Percentiles rank a stretch among this genome's conserved stretches.
These are phyloP conservation scores for Bondarzewia mesenterica DNA, from an alignment of 1,284 basidiomycete genomes.

Conservation along the genomic window DNA sequence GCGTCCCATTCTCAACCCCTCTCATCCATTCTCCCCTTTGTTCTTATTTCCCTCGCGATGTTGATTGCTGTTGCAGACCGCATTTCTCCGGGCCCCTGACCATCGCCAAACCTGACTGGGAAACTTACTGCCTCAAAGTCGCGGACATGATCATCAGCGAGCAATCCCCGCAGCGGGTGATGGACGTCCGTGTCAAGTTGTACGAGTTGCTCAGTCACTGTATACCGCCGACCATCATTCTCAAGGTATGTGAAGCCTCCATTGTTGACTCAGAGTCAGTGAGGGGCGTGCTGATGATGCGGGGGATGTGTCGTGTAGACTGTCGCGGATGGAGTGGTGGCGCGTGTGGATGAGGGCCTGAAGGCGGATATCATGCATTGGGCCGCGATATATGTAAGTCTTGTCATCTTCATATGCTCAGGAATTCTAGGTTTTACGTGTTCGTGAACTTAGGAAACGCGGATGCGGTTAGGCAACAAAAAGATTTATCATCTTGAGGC, in stretches of 20 bases:
- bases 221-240: slow-evolving; percentile 88
- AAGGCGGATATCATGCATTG: slow-evolving; percentile 92
- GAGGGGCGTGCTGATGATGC: not conserved
- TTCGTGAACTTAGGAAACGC: slow-evolving; percentile 67
- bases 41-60: not conserved
- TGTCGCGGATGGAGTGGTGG: slow-evolving; percentile 79
- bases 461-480: slow-evolving; percentile 86
- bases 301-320: slow-evolving; percentile 42
- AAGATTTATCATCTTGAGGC: slow-evolving; percentile 96
- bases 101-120: slow-evolving; percentile 97
- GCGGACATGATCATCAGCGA: slow-evolving; percentile 92
- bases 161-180: slow-evolving; percentile 85
- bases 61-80: slow-evolving; percentile 32
- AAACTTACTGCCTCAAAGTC: slow-evolving; percentile 92
- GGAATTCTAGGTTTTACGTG: not conserved
- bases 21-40: slow-evolving; percentile 5
- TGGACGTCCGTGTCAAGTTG: slow-evolving; percentile 88
- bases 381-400: slow-evolving; percentile 93
- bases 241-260: slow-evolving; percentile 56
- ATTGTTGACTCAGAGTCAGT: not conserved
- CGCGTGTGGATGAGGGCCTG: slow-evolving; percentile 80
- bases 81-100: slow-evolving; percentile 68
- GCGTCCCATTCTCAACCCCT: slow-evolving; percentile 27
- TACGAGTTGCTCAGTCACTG: slow-evolving; percentile 97
- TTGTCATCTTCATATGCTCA: slow-evolving; percentile 5